These are phyloP conservation scores for Phytophthora foliorum DNA, from an alignment of 352 stramenopile genomes.

Conservation along the genomic window DNA sequence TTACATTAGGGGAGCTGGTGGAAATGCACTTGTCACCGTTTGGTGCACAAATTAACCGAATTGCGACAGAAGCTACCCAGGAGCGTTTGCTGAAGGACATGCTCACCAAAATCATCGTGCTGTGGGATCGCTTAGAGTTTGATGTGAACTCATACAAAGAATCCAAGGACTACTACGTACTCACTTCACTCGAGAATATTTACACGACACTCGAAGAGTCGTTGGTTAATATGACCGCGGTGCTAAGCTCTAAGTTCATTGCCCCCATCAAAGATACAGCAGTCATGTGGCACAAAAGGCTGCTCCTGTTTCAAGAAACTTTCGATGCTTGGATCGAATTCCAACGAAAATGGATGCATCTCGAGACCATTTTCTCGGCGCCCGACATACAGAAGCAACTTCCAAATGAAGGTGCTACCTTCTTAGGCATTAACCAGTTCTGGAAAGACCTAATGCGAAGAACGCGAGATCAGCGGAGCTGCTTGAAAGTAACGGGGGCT, in stretches of 20 bases:
- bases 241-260: conserved; percentile 92
- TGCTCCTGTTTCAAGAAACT: conserved; percentile 86
- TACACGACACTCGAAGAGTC: conserved; percentile 91
- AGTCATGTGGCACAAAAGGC: conserved; percentile 67
- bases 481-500: conserved; percentile 72
- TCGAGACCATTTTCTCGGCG: conserved; percentile 86
- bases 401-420: conserved; percentile 69
- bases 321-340: conserved; percentile 84
- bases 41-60: conserved; percentile 79
- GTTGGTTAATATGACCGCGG: conserved; percentile 89
- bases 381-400: conserved; percentile 88
- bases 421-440: conserved; percentile 75
- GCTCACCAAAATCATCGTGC: conserved; percentile 85
- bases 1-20: conserved; percentile 89
- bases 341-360: conserved; percentile 85
- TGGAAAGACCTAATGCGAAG: conserved; percentile 85
- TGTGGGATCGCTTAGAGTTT: conserved; percentile 90
- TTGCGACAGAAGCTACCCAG: conserved; percentile 89
- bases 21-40: conserved; percentile 82
- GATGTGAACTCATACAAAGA: conserved; percentile 93
- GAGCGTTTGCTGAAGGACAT: conserved; percentile 90
- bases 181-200: conserved; percentile 83
- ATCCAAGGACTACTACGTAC: conserved; percentile 88
- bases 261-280: conserved; percentile 80
- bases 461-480: conserved; percentile 67